These are phyloP conservation scores for Vinca minor DNA, from an alignment of 257 asterid species.

Conservation along the genomic window DNA sequence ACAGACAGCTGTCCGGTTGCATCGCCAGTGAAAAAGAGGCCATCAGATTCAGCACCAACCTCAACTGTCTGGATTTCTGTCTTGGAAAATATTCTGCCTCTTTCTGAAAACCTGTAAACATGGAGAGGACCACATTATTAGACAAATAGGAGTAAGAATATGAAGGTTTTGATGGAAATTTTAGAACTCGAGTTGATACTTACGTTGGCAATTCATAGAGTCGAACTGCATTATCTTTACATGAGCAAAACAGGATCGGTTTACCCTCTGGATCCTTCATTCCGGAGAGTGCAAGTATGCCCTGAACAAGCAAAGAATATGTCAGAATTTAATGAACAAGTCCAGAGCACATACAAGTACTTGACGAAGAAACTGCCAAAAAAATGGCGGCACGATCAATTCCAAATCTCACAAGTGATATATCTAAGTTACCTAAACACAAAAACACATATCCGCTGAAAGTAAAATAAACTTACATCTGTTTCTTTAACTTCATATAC, in stretches of 20 bases:
- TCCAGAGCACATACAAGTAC: background rate
- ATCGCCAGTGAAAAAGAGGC: constrained; percentile 49
- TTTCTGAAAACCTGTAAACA: constrained; percentile 34
- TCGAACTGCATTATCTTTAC: constrained; percentile 33
- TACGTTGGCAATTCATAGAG: constrained; percentile 50
- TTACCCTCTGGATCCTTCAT: constrained; percentile 29
- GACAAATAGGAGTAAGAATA: background rate
- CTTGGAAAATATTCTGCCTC: constrained; percentile 42
- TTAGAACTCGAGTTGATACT: constrained; percentile 10
- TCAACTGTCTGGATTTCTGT: constrained; percentile 21
- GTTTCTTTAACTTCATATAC: constrained; percentile 30
- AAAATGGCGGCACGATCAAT: background rate
- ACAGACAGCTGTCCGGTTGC: constrained; percentile 35
- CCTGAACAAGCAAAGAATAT: background rate
- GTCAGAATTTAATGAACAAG: background rate
- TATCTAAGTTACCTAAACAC: too few relatives aligned
- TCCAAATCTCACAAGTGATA: background rate
- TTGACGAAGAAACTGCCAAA: background rate
- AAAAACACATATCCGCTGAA: background rate
- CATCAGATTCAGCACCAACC: constrained; percentile 24
- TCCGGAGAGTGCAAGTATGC: constrained; percentile 33
- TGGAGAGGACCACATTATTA: background rate
- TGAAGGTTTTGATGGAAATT: background rate
- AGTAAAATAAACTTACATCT: constrained; percentile 12
- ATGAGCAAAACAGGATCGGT: constrained; percentile 45